Evolutionary conservation across 495 filamentous ascomycete genomes (phyloP), one percentile per base, ranked within the genome.

Genomic region (Penicillium steckii): DNA sequence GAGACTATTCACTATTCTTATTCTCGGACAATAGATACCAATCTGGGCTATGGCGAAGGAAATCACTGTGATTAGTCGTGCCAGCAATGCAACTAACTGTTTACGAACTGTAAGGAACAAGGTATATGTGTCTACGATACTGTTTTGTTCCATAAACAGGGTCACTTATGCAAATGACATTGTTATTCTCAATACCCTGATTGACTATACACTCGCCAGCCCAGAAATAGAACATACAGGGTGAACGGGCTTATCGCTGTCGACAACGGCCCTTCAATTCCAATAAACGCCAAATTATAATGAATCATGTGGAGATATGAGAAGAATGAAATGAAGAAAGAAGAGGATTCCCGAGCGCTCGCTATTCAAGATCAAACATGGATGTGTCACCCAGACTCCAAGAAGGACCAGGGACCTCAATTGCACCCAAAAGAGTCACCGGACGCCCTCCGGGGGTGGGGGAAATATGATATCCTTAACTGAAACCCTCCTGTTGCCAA

Each of bases 401-500:
- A 41, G 33, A 15, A 37, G n/a, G 33, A 23, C 6, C 22, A 25
- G 33, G 30, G 13, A 41, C 27, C 32, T 35, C 32, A 27, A 40
- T 43, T 48, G 17, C 23, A 46, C 27, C 40, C 23, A 43, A 23
- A 48, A 29, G 8, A 44, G 17, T 43, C 38, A 41, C 19, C 19
- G 23, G 38, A 41, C 38, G 6, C 1, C 19, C 18, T 41, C 13
- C 44, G 24, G 2, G 15, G 37, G 26, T 10, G 26, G 26, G 10
- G 26, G 10, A 4, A 17, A 51, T 10, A 32, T n/a, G 23, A 42
- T 15, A 60, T 53, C 67, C 65, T 53, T 66, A 62, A 47, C 66
- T 65, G 47, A 86, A 86, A 3, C 78, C 79, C 50, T 83, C 82
- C 59, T 81, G 78, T 64, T 84, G 80, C 82, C 83, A 87, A 46